These are phyloP conservation scores for Rubus parviflorus DNA, from an alignment of 306 rosid genomes.

Conservation along the genomic window DNA sequence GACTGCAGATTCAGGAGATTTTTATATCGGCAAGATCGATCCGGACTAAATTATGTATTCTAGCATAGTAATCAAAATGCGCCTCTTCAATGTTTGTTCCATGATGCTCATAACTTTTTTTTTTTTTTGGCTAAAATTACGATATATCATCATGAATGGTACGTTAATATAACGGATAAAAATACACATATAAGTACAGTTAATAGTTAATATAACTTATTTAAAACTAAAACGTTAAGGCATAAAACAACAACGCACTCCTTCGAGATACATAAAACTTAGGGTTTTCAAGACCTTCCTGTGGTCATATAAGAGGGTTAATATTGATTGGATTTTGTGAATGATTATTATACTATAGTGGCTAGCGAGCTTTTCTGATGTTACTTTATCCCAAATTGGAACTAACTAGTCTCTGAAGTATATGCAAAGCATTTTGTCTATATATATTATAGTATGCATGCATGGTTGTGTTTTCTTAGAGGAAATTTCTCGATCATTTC, in stretches of 20 bases:
- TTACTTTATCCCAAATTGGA: neutral
- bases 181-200: neutral
- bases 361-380: neutral
- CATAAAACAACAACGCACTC: neutral
- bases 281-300: neutral
- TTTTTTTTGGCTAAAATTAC: too few relatives aligned
- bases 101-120: neutral
- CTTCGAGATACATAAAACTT: neutral
- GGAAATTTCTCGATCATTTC: neutral
- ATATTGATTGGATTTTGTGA: neutral
- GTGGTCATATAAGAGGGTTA: neutral
- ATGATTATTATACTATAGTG: neutral
- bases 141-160: neutral
- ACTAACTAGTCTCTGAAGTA: neutral
- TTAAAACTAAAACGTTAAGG: neutral
- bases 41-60: too few relatives aligned
- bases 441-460: neutral
- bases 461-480: conserved; percentile 6
- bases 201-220: neutral
- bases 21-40: neutral
- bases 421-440: neutral
- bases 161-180: neutral
- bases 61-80: too few relatives aligned
- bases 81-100: neutral
- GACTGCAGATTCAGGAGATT: neutral